Conservation (phyloP, 352 stramenopile genomes). For the Phytophthora sp. region DNA sequence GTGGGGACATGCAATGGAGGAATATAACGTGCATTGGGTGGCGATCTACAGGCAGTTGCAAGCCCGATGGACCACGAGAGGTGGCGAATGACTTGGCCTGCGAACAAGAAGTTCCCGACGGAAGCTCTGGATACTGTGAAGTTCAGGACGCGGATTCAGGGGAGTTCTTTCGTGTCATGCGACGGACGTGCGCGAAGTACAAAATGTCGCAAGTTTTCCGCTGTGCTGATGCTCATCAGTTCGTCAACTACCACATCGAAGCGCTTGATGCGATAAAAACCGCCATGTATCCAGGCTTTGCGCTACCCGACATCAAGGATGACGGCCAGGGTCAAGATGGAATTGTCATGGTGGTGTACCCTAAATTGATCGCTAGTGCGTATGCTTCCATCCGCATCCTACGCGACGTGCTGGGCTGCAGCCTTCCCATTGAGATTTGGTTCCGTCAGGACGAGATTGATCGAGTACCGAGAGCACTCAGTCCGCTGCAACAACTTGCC, state of each 20-base stretch:
- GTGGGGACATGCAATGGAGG: conserved; percentile 12
- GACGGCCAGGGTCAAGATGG: conserved; percentile 7
- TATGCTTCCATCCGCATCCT: conserved; percentile 24
- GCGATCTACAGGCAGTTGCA: conserved; percentile 51
- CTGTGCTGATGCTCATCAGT: conserved; percentile 53
- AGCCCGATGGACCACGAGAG: conserved; percentile 39
- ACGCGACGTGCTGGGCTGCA: conserved; percentile 20
- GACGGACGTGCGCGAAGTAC: conserved; percentile 54
- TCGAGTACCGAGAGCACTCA: conserved; percentile 9
- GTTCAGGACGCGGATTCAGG: conserved; percentile 48
- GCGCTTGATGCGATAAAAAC: background rate
- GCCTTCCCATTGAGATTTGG: conserved; percentile 27
- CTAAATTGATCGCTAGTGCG: conserved; percentile 18
- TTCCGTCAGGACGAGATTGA: conserved; percentile 28
- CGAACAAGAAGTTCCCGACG: conserved; percentile 31
- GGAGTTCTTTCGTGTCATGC: conserved; percentile 66
- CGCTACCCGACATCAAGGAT: conserved; percentile 23
- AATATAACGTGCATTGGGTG: conserved; percentile 53
- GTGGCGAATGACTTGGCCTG: conserved; percentile 42
- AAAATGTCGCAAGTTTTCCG: conserved; percentile 39
- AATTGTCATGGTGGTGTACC: conserved; percentile 34
- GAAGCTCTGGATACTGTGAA: conserved; percentile 65
- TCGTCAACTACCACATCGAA: conserved; percentile 57
- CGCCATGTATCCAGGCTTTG: conserved; percentile 16
- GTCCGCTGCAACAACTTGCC: conserved; percentile 28